phyloP scores from a whole-genome alignment of 768 basidiomycete genomes.

The Sarcodon aspratus region DNA sequence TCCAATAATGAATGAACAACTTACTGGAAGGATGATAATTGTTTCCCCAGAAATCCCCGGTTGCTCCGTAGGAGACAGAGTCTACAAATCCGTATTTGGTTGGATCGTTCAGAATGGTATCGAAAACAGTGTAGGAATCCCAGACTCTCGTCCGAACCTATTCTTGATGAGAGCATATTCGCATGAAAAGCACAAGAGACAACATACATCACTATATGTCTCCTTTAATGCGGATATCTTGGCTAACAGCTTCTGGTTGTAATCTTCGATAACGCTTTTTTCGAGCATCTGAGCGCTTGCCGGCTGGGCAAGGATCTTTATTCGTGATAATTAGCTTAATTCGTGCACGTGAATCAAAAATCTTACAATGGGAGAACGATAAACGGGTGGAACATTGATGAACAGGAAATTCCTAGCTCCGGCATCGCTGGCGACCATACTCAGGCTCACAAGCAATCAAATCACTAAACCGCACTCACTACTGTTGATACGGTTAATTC shows the following conservation, averaged over 20 bases:
- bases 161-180: too few relatives aligned
- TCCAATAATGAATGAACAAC: neutral
- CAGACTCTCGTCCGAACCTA: conserved; percentile 38
- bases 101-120: conserved; percentile 36
- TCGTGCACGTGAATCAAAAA: conserved; percentile 22
- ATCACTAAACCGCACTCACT: neutral
- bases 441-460: conserved; percentile 17
- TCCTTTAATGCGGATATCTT: conserved; percentile 29
- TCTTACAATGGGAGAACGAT: conserved; percentile 44
- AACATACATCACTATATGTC: conserved; percentile 33
- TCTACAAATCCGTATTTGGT: conserved; percentile 44
- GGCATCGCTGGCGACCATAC: conserved; percentile 21
- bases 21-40: conserved; percentile 42
- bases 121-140: conserved; percentile 40
- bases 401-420: conserved; percentile 59
- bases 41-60: conserved; percentile 46
- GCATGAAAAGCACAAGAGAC: neutral
- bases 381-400: conserved; percentile 48
- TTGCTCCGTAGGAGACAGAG: conserved; percentile 30
- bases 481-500: neutral
- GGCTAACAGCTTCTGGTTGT: conserved; percentile 37
- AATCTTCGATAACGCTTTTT: conserved; percentile 35
- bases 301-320: conserved; percentile 37
- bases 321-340: neutral
- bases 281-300: conserved; percentile 27